Evolutionary conservation across 768 basidiomycete genomes (phyloP).

Genomic region (Candolleomyces aberdarensis): DNA sequence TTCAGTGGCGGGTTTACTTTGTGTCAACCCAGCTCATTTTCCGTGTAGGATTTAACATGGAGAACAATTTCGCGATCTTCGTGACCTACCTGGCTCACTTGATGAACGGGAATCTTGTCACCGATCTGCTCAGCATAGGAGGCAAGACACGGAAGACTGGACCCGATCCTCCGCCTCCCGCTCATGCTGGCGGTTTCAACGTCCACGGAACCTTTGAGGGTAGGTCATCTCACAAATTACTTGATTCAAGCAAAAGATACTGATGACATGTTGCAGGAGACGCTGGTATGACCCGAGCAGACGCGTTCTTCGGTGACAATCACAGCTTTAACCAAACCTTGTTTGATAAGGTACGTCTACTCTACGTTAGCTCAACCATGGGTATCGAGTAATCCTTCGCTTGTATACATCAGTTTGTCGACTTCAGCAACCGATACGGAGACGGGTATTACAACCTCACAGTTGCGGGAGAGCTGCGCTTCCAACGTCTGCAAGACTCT

Average conservation of each 20-base stretch:
- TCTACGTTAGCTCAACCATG: too few relatives aligned
- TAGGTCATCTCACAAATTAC: background rate
- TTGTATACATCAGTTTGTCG: constrained; percentile 6
- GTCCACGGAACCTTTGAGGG: constrained; percentile 16
- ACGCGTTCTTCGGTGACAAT: constrained; percentile 18
- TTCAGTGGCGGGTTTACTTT: background rate
- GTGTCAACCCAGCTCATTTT: background rate
- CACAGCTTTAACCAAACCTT: constrained; percentile 20
- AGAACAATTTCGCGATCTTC: too few relatives aligned
- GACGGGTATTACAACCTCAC: constrained; percentile 18
- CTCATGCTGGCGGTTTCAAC: too few relatives aligned
- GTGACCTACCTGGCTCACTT: too few relatives aligned
- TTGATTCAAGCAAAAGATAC: background rate
- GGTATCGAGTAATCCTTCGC: background rate
- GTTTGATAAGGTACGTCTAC: constrained; percentile 13
- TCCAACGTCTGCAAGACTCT: constrained; percentile 16
- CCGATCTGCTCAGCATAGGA: too few relatives aligned
- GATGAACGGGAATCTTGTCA: too few relatives aligned
- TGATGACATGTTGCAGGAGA: background rate
- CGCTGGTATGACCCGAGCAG: constrained; percentile 6
- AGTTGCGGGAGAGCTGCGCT: constrained; percentile 14
- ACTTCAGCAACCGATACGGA: constrained; percentile 14
- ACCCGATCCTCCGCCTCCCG: too few relatives aligned
- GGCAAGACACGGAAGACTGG: too few relatives aligned
- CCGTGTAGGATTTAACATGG: too few relatives aligned